Percentiles rank a stretch among this genome's conserved stretches.
Evolutionary conservation across 2,329 filamentous ascomycete genomes (phyloP).

Genomic region (Phoma sp.): DNA sequence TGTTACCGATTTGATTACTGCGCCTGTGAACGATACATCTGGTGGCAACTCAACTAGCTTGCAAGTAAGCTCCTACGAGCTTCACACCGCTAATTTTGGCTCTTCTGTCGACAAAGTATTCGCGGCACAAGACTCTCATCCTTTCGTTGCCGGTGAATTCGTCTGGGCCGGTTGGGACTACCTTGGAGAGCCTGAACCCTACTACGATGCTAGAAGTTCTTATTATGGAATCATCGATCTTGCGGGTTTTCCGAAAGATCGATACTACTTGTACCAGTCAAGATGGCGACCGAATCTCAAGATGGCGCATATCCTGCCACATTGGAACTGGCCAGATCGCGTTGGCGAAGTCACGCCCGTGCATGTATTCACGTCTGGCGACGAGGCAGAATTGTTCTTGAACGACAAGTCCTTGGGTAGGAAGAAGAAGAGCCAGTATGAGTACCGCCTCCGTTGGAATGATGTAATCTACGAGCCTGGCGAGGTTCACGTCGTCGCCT

Average conservation of each 20-base stretch:
- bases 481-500: conserved; percentile 56
- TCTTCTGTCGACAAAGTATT: conserved; percentile 62
- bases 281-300: conserved; percentile 58
- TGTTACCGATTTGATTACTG: conserved; percentile 48
- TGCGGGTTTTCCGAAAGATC: conserved; percentile 64
- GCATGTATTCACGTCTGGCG: conserved; percentile 60
- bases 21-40: conserved; percentile 43
- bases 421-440: conserved; percentile 40
- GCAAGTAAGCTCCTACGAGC: conserved; percentile 58
- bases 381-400: conserved; percentile 63
- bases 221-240: conserved; percentile 66
- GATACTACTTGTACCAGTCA: conserved; percentile 62
- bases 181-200: conserved; percentile 57
- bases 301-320: conserved; percentile 62
- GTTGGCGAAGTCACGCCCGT: conserved; percentile 59
- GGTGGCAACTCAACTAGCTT: conserved; percentile 45
- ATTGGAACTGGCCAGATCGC: conserved; percentile 62
- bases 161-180: conserved; percentile 54
- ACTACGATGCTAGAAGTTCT: conserved; percentile 56
- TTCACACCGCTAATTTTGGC: conserved; percentile 56
- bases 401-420: conserved; percentile 58
- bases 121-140: conserved; percentile 52
- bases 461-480: conserved; percentile 57
- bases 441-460: conserved; percentile 63
- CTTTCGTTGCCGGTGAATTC: conserved; percentile 60